Percentiles rank a stretch among this genome's conserved stretches.
These are phyloP conservation scores for Inosperma sp. DNA, from an alignment of 768 basidiomycete genomes.

Conservation along the genomic window DNA sequence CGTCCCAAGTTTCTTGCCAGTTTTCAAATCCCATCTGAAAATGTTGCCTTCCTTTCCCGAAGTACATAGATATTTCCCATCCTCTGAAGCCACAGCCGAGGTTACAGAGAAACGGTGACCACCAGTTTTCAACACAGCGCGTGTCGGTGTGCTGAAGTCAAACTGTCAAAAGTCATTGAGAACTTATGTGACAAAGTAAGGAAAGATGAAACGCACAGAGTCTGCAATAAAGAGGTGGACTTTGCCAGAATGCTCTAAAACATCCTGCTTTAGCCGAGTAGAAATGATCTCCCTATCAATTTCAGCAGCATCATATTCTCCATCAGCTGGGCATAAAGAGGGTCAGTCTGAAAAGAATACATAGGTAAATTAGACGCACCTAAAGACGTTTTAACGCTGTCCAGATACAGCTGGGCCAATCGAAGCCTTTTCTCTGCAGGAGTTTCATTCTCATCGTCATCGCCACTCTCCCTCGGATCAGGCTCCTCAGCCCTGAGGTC, in stretches of 20 bases:
- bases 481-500: constrained; percentile 54
- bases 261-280: constrained; percentile 86
- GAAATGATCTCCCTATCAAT: constrained; percentile 92
- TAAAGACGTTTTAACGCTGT: constrained; percentile 73
- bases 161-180: constrained; percentile 38
- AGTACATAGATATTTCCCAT: constrained; percentile 74
- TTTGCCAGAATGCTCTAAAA: constrained; percentile 84
- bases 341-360: background rate
- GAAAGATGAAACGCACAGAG: constrained; percentile 42
- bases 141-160: constrained; percentile 47
- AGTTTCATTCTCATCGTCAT: constrained; percentile 86
- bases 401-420: constrained; percentile 85
- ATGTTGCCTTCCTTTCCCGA: constrained; percentile 90
- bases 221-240: constrained; percentile 79
- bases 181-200: background rate
- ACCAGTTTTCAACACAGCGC: constrained; percentile 52
- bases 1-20: constrained; percentile 53
- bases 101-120: constrained; percentile 81
- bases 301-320: constrained; percentile 92
- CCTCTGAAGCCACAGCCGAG: constrained; percentile 70
- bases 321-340: constrained; percentile 63
- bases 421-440: constrained; percentile 90
- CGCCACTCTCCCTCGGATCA: constrained; percentile 61
- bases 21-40: constrained; percentile 74
- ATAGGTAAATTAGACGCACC: constrained; percentile 37